Percentiles rank a stretch among this genome's conserved stretches.
phyloP scores from a whole-genome alignment of 352 stramenopile genomes.

The Pythium chondricola region DNA sequence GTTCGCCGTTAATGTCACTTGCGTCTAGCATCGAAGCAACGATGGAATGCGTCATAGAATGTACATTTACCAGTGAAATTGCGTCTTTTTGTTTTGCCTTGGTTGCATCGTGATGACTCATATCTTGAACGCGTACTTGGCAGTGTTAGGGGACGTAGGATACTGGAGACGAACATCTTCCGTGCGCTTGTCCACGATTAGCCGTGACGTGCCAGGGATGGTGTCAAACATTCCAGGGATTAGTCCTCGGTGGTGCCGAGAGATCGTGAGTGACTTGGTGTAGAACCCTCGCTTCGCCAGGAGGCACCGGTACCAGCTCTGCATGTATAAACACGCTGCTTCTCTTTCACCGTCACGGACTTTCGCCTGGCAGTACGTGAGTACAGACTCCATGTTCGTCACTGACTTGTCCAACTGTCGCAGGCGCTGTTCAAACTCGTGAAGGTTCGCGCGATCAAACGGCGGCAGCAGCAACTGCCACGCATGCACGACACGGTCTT shows the following conservation, averaged over 20 bases:
- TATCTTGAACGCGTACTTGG: conserved; percentile 12
- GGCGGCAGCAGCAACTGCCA: conserved; percentile 41
- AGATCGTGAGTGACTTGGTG: conserved; percentile 34
- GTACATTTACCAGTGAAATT: no score
- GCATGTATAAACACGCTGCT: conserved; percentile 32
- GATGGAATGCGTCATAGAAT: no score
- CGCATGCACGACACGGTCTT: conserved; percentile 19
- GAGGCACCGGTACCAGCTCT: conserved; percentile 35
- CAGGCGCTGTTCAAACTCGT: conserved; percentile 35
- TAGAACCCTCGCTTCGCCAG: conserved; percentile 51
- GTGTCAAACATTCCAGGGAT: conserved; percentile 60
- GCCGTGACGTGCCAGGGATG: conserved; percentile 36
- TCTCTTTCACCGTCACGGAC: conserved; percentile 24
- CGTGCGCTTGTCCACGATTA: conserved; percentile 21
- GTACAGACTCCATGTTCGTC: conserved; percentile 15
- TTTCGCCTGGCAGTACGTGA: conserved; percentile 28
- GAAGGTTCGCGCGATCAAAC: conserved; percentile 29
- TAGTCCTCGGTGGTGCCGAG: conserved; percentile 38
- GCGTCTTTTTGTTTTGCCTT: no score
- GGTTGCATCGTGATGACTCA: no score
- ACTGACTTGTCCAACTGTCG: conserved; percentile 27
- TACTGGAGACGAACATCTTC: conserved; percentile 40
- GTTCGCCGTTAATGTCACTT: no score
- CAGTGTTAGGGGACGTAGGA: conserved; percentile 13
- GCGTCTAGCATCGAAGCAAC: no score